Percentiles rank a stretch among this genome's conserved stretches.
phyloP scores from a whole-genome alignment of 306 rosid species.

The Fragaria ananassa region DNA sequence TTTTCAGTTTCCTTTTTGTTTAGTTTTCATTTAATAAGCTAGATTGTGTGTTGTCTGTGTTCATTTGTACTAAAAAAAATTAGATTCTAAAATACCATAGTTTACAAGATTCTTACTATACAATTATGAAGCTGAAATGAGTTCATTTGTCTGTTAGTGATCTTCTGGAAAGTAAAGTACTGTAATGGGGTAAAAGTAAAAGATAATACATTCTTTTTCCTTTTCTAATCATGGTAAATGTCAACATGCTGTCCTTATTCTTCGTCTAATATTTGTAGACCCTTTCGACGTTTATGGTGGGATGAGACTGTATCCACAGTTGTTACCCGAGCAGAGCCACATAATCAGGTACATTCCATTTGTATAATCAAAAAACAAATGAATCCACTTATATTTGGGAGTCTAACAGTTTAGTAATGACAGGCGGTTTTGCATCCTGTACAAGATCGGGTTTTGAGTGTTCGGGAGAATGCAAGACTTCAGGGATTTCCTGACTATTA shows the following conservation, averaged over 20 bases:
- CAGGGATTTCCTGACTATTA: neutral
- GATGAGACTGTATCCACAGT: conserved; percentile 50
- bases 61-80: neutral
- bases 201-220: neutral
- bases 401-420: neutral
- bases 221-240: neutral
- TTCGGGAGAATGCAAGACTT: neutral
- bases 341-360: conserved; percentile 34
- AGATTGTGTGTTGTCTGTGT: neutral
- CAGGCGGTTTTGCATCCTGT: neutral
- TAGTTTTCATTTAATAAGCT: neutral
- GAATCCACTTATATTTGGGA: neutral
- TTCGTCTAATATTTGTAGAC: conserved; percentile 20
- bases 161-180: neutral
- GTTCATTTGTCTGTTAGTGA: neutral
- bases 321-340: conserved; percentile 54
- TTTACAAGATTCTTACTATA: neutral
- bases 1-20: neutral
- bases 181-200: neutral
- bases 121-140: neutral
- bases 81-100: neutral
- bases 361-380: neutral
- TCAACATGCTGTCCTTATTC: neutral
- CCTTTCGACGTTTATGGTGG: conserved; percentile 53
- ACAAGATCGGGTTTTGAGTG: neutral